phyloP scores from a whole-genome alignment of 495 filamentous ascomycete species.

The Mycothermus thermophilus region DNA sequence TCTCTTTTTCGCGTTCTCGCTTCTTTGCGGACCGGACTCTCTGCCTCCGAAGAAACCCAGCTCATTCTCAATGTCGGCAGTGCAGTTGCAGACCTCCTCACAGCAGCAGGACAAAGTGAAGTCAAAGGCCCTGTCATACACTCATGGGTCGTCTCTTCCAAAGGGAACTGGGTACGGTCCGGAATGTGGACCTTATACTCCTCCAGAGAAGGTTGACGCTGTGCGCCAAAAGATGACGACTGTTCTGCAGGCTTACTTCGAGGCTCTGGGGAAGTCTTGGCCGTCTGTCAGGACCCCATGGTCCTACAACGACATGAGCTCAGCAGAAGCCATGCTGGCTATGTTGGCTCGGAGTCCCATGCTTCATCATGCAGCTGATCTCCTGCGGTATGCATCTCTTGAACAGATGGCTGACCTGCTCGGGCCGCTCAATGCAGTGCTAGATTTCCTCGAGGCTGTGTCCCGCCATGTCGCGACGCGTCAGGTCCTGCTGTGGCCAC shows the following conservation, averaged over 20 bases:
- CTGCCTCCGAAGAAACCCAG: not conserved
- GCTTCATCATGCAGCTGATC: constrained; percentile 12
- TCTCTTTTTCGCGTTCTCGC: constrained; percentile 19
- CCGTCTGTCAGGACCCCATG: no score
- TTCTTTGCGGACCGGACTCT: constrained; percentile 17
- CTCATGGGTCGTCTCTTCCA: constrained; percentile 9
- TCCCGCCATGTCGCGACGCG: constrained; percentile 9
- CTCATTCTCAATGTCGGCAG: not conserved
- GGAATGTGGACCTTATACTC: no score
- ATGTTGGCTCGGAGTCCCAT: constrained; percentile 24
- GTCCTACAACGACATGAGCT: constrained; percentile 1
- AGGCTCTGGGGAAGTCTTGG: no score
- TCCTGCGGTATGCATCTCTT: constrained; percentile 19
- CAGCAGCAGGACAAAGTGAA: not conserved
- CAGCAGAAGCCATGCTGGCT: constrained; percentile 8
- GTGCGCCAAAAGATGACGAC: not conserved
- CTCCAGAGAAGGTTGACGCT: not conserved
- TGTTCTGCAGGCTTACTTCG: constrained; percentile 7
- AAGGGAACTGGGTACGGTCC: constrained; percentile 16
- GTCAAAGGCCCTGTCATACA: no score
- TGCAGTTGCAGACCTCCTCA: not conserved
- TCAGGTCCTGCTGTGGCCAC: constrained; percentile 7
- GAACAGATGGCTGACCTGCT: constrained; percentile 13
- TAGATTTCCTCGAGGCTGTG: constrained; percentile 19
- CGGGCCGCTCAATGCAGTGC: constrained; percentile 9